Conservation (phyloP, 176 grass and related monocot species). For the Guadua angustifolia region DNA sequence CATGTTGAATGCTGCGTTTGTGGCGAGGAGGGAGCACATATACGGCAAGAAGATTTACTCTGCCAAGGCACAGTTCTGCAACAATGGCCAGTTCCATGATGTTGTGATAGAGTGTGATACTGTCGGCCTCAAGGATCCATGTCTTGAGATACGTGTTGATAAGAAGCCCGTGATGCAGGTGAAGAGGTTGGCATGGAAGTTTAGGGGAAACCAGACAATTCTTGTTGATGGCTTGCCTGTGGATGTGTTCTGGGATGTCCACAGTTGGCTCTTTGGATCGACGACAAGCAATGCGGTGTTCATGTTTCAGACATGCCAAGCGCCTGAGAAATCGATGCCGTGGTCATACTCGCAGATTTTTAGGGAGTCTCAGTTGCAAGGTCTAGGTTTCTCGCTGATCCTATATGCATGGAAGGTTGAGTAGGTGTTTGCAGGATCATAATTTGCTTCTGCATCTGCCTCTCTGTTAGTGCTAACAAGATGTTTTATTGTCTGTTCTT, state of each 20-base stretch:
- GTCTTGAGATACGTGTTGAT: slow-evolving; percentile 68
- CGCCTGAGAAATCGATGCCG: slow-evolving; percentile 61
- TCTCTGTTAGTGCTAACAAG: slow-evolving; percentile 59
- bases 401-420: slow-evolving; percentile 72
- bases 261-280: slow-evolving; percentile 71
- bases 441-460: slow-evolving; percentile 45
- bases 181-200: slow-evolving; percentile 67
- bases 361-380: slow-evolving; percentile 58
- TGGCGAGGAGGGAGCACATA: slow-evolving; percentile 67
- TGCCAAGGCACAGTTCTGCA: slow-evolving; percentile 66
- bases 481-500: slow-evolving; percentile 53
- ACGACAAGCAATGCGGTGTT: slow-evolving; percentile 55
- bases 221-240: slow-evolving; percentile 71
- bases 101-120: slow-evolving; percentile 63
- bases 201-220: slow-evolving; percentile 76
- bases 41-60: slow-evolving; percentile 71
- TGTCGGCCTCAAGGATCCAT: slow-evolving; percentile 54
- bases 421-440: slow-evolving; percentile 53
- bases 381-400: slow-evolving; percentile 65
- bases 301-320: slow-evolving; percentile 74
- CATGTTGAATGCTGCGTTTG: slow-evolving; percentile 50
- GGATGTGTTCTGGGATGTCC: slow-evolving; percentile 77
- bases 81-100: slow-evolving; percentile 66
- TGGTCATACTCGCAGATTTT: slow-evolving; percentile 59
- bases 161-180: slow-evolving; percentile 76